These are phyloP conservation scores for Pythium grandisporangium DNA, from an alignment of 352 stramenopile genomes.

Conservation along the genomic window DNA sequence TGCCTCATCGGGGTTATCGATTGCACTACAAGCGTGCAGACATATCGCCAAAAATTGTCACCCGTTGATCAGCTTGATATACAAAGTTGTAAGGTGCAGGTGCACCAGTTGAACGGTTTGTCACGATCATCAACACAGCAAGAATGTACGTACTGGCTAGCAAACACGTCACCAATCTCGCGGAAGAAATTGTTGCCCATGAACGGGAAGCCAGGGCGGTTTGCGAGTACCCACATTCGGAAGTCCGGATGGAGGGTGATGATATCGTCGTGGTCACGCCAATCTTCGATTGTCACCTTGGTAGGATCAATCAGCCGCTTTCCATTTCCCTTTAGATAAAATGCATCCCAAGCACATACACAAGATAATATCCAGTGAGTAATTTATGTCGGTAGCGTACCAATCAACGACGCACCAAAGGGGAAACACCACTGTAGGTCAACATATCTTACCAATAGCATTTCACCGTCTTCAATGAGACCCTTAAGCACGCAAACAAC, in stretches of 20 bases:
- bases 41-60: no score
- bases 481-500: slow-evolving; percentile 94
- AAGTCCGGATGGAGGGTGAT: slow-evolving; percentile 92
- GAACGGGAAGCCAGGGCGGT: slow-evolving; percentile 94
- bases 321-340: slow-evolving; percentile 82
- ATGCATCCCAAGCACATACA: no score
- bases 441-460: slow-evolving; percentile 80
- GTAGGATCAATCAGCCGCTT: slow-evolving; percentile 68
- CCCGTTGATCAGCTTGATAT: no score
- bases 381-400: no score
- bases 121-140: not conserved
- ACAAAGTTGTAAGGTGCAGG: not conserved
- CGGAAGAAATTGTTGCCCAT: slow-evolving; percentile 95
- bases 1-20: slow-evolving; percentile 88
- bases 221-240: slow-evolving; percentile 91
- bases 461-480: slow-evolving; percentile 94
- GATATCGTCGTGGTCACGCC: slow-evolving; percentile 60
- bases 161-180: slow-evolving; percentile 93
- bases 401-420: no score
- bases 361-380: no score
- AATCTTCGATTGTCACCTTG: slow-evolving; percentile 56
- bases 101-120: not conserved
- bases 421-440: not conserved
- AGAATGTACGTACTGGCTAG: slow-evolving; percentile 62
- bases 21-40: slow-evolving; percentile 18